Evolutionary conservation across 2,329 filamentous ascomycete genomes (phyloP), one percentile per base, ranked within the genome.

Genomic region (Cladobotryum mycophilum): DNA sequence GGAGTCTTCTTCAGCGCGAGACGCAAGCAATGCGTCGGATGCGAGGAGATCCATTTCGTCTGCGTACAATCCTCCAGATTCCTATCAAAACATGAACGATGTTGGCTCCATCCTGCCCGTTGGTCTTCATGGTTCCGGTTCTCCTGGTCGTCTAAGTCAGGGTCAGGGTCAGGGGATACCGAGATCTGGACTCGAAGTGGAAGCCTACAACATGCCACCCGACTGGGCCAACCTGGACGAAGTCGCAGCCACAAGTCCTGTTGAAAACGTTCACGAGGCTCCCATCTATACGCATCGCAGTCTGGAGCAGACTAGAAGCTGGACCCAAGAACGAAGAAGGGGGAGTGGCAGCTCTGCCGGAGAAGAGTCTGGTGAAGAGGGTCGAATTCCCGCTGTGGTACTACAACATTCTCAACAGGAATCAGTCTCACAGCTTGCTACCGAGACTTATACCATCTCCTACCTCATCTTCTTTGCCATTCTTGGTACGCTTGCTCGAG

Each of bases 381-480:
- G 22, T 41, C 35, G 14, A 18, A 17, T 41, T 18, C 20, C 36
- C 4, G 38, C 36, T 44, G 25, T 42, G 34, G 20, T 11, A 7
- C 49, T 51, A 25, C 40, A 55, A 15, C 53, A 49, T 3, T 36
- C 44, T 12, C 20, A 53, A 5, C 43, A 47, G 11, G 38, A 46
- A 4, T 49, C 43, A 2, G 66, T 76, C 20, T 84, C 82, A 1
- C 71, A 67, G 51, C 61, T 73, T 25, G 73, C 73, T 8, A 85
- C 81, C 1, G 70, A 81, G 60, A 58, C 86, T 53, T 88, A 90
- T 68, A 90, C 84, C 2, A 64, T 90, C 53, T 90, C 88, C 1
- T 89, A 95, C 67, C 80, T 96, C 20, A 75, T 95, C 52, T 76
- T 96, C 62, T 96, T 96, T 68, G 84, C 91, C 15, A 78, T 96